Conservation (phyloP, 2,329 filamentous ascomycete genomes). For the Cercospora sp. region DNA sequence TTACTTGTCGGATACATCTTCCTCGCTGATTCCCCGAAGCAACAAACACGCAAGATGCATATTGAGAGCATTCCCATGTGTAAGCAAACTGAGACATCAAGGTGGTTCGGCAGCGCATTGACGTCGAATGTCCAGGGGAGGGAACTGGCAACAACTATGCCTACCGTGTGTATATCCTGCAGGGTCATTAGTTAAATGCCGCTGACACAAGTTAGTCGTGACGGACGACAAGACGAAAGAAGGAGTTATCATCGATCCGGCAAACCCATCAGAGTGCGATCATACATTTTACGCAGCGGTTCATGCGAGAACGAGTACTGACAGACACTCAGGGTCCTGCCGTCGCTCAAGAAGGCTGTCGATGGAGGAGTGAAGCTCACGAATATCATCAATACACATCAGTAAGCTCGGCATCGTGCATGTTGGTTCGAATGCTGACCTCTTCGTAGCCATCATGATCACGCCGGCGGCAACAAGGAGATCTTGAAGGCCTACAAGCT, state of each 20-base stretch:
- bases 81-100: conserved; percentile 50
- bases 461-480: conserved; percentile 86
- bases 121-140: conserved; percentile 58
- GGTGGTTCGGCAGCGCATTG: conserved; percentile 22
- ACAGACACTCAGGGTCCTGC: conserved; percentile 53
- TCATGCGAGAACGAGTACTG: not conserved
- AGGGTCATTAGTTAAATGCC: not conserved
- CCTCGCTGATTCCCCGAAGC: conserved; percentile 31
- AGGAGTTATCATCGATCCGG: conserved; percentile 71
- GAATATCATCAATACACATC: conserved; percentile 93
- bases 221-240: conserved; percentile 53
- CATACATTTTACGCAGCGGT: not conserved
- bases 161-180: conserved; percentile 49
- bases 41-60: conserved; percentile 61
- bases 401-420: conserved; percentile 59
- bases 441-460: conserved; percentile 78
- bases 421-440: not conserved
- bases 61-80: conserved; percentile 88
- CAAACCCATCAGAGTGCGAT: conserved; percentile 71
- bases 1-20: conserved; percentile 19
- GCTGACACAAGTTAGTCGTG: conserved; percentile 38
- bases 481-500: conserved; percentile 65
- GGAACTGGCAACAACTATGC: conserved; percentile 80
- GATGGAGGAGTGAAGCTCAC: conserved; percentile 75
- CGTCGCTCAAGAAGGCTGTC: conserved; percentile 71